Percentiles rank a stretch among this genome's conserved stretches.
These are phyloP conservation scores for Uncinocarpus reesii DNA, from an alignment of 2,329 filamentous ascomycete species.

Conservation along the genomic window DNA sequence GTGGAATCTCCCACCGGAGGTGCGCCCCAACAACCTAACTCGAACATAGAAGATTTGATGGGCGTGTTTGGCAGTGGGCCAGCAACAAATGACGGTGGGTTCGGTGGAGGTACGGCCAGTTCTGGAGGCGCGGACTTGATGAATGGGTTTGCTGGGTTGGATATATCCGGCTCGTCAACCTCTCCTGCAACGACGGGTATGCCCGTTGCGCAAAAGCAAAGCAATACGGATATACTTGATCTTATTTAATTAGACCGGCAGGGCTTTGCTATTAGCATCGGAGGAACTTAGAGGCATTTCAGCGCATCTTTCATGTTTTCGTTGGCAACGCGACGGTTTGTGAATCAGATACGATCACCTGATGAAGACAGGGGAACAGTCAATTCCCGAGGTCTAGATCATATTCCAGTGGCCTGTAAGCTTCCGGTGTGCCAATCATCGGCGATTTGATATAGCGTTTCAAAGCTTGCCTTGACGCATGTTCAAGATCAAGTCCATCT, in stretches of 20 bases:
- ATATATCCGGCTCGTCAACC: slow-evolving; percentile 49
- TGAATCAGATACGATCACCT: not conserved
- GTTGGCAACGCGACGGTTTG: not conserved
- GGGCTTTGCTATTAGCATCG: not conserved
- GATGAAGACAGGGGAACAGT: not conserved
- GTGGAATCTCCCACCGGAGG: slow-evolving; percentile 36
- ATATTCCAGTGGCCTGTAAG: not conserved
- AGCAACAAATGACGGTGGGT: slow-evolving; percentile 20
- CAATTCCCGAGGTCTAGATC: not conserved
- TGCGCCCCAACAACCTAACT: slow-evolving; percentile 30
- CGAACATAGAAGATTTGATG: slow-evolving; percentile 73
- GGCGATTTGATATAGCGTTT: not conserved
- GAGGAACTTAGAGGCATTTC: slow-evolving; percentile 2
- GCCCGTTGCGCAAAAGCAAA: slow-evolving; percentile 33
- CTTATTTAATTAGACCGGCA: slow-evolving; percentile 38
- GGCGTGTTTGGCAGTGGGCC: slow-evolving; percentile 52
- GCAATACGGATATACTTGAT: slow-evolving; percentile 47
- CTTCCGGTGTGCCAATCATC: not conserved
- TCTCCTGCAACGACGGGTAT: slow-evolving; percentile 20
- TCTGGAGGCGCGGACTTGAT: slow-evolving; percentile 48
- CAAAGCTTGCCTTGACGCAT: not conserved
- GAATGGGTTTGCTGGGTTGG: slow-evolving; percentile 75
- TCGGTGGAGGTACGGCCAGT: slow-evolving; percentile 14
- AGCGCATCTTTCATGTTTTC: not conserved
- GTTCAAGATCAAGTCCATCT: not conserved